These are phyloP conservation scores for Rhododendron ovatum DNA, from an alignment of 148 eudicot genomes.

Conservation along the genomic window DNA sequence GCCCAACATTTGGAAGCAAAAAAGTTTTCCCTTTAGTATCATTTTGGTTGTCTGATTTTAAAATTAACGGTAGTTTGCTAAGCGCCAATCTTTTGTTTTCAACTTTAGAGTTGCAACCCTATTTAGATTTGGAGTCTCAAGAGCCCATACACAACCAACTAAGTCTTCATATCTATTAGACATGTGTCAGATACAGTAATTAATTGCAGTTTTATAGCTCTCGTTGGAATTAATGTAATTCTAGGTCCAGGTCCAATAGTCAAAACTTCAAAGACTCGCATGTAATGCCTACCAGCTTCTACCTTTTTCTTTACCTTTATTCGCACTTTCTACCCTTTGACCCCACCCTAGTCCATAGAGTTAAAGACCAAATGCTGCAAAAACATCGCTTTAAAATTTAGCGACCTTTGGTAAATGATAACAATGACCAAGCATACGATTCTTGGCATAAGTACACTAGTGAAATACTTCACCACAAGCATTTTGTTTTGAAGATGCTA, in stretches of 20 bases:
- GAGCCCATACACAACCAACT: no score
- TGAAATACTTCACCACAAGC: not conserved
- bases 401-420: not conserved
- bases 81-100: no score
- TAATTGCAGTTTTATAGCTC: no score
- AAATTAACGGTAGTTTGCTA: no score
- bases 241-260: not conserved
- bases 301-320: not conserved
- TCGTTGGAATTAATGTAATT: not conserved
- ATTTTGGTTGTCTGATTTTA: no score
- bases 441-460: not conserved
- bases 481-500: no score
- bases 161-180: no score
- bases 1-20: not conserved
- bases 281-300: not conserved
- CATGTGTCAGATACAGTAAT: no score
- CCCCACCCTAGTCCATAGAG: not conserved
- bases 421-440: not conserved
- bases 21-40: not conserved
- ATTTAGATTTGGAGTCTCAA: no score
- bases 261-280: not conserved
- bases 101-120: no score
- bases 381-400: no score
- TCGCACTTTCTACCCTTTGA: not conserved
- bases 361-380: not conserved